Base-by-base conservation (phyloP, 352 stramenopile species). In the Phytopythium litorale region DNA sequence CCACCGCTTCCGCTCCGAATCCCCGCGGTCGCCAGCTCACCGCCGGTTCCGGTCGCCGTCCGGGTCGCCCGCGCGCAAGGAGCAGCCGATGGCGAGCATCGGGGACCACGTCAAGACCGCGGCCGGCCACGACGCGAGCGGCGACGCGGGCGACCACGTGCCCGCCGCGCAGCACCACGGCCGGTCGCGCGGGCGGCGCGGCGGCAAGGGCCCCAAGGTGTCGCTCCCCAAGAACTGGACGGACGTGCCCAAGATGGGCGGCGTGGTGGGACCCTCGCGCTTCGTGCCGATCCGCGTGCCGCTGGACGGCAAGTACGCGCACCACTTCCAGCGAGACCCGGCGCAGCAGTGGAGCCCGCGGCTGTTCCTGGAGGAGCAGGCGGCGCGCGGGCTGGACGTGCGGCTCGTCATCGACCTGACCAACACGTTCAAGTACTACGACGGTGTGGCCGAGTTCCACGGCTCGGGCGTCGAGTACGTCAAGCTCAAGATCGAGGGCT, bases 351-450 rank as follows among this genome's bases (percentile, higher is more conserved):
- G 86, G 86, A 84, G 68, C 2, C 83, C 83, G 4, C 60, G 67
- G 35, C 50, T 73, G 16, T 88, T 94, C 67, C 62, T 91, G 18
- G 60, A 81, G 16, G 50, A 68, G 19, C 83, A 91, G 54, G 53
- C 64, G 9, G 57, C 53, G 13, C 66, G 68, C 9, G 60, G 72
- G 0, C 57, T 81, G 2, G 64, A 88, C 56, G 71, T 92, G 21
- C 77, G 86, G 21, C 73, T 92, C 58, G 64, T 94, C 38, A 82
- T 94, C 30, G 85, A 94, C 54, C 72, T 94, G 38, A 94, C 85
- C 18, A 94, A 94, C 58, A 94, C 85, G 19, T 81, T 76, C 64
- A 91, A 92, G 62, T 94, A 94, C 65, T 94, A 94, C 71, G 66
- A 89, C 53, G 85, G 85, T 13, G 65, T 63, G 2, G 42, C 58